A percentile compares a stretch with the other conserved stretches of the same genome.
These are phyloP conservation scores for Phaeoacremonium minimum DNA, from an alignment of 2,329 filamentous ascomycete genomes.

Conservation along the genomic window DNA sequence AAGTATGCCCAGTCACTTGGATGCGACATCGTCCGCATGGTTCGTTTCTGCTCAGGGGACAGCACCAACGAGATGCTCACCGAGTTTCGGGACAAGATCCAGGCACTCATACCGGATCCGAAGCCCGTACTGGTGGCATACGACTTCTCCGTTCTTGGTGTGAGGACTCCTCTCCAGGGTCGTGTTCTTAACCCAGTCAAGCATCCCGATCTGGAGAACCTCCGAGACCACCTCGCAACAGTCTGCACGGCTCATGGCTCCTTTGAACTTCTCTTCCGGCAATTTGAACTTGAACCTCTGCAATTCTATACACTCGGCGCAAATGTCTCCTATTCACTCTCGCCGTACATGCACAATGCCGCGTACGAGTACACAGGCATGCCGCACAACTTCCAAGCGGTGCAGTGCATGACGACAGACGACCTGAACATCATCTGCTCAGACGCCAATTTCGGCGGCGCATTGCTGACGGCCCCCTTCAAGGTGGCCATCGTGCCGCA, in stretches of 20 bases:
- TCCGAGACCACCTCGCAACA: constrained; percentile 37
- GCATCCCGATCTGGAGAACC: constrained; percentile 34
- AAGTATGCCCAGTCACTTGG: constrained; percentile 48
- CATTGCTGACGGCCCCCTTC: constrained; percentile 64
- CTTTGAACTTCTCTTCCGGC: constrained; percentile 55
- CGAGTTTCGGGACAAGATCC: constrained; percentile 44
- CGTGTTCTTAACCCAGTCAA: constrained; percentile 51
- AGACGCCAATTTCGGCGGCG: constrained; percentile 59
- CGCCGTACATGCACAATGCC: constrained; percentile 68
- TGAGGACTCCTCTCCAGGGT: constrained; percentile 32
- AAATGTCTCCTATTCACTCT: constrained; percentile 65
- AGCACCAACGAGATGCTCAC: constrained; percentile 44
- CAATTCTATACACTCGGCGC: constrained; percentile 67
- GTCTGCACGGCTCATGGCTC: constrained; percentile 52
- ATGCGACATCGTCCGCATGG: constrained; percentile 59
- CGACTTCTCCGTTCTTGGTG: constrained; percentile 39
- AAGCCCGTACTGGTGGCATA: constrained; percentile 45
- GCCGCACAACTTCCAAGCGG: constrained; percentile 59
- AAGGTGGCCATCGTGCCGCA: constrained; percentile 64
- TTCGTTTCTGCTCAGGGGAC: constrained; percentile 52
- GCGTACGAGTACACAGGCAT: constrained; percentile 64
- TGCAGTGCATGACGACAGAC: constrained; percentile 56
- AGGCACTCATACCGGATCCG: constrained; percentile 33
- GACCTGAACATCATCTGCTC: constrained; percentile 56
- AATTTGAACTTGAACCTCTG: constrained; percentile 59